Percentiles rank a stretch among this genome's conserved stretches.
phyloP scores from a whole-genome alignment of 176 grass and related monocot species.

The Juncus inflexus region DNA sequence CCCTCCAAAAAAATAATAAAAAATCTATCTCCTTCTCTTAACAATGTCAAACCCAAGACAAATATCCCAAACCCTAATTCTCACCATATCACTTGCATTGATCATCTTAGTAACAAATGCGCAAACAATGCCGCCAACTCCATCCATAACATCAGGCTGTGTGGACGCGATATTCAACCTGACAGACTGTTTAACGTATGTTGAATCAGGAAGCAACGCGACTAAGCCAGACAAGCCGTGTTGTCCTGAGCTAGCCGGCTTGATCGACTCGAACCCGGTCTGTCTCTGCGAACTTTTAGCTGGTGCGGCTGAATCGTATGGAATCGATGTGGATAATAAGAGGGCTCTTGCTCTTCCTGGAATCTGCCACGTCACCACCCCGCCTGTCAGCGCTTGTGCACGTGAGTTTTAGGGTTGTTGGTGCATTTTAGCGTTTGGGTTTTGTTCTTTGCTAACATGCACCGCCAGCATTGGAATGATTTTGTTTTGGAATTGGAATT shows the following conservation, averaged over 20 bases:
- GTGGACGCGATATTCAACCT: slow-evolving; percentile 55
- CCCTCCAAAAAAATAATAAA: not conserved
- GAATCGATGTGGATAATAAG: slow-evolving; percentile 60
- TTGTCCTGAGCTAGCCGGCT: slow-evolving; percentile 80
- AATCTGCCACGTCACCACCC: slow-evolving; percentile 56
- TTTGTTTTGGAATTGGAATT: too few relatives aligned
- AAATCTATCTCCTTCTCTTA: not conserved
- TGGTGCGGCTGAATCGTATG: slow-evolving; percentile 53
- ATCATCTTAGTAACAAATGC: slow-evolving; percentile 26
- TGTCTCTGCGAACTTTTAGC: slow-evolving; percentile 83
- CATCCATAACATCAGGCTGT: slow-evolving; percentile 40
- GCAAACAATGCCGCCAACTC: slow-evolving; percentile 28
- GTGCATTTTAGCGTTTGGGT: not conserved
- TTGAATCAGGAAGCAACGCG: slow-evolving; percentile 50
- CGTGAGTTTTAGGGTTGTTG: slow-evolving; percentile 23
- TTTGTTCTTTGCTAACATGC: not conserved
- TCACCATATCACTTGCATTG: slow-evolving; percentile 11
- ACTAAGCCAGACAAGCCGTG: slow-evolving; percentile 57
- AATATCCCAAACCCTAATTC: not conserved
- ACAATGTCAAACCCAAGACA: slow-evolving; percentile 31
- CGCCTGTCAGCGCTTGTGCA: slow-evolving; percentile 59
- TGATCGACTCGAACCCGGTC: slow-evolving; percentile 62
- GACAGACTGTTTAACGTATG: slow-evolving; percentile 76
- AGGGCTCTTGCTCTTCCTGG: slow-evolving; percentile 70
- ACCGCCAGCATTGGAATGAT: too few relatives aligned